A percentile compares a stretch with the other conserved stretches of the same genome.
phyloP scores from a whole-genome alignment of 2,329 filamentous ascomycete species.

The Aspergillus brasiliensis region DNA sequence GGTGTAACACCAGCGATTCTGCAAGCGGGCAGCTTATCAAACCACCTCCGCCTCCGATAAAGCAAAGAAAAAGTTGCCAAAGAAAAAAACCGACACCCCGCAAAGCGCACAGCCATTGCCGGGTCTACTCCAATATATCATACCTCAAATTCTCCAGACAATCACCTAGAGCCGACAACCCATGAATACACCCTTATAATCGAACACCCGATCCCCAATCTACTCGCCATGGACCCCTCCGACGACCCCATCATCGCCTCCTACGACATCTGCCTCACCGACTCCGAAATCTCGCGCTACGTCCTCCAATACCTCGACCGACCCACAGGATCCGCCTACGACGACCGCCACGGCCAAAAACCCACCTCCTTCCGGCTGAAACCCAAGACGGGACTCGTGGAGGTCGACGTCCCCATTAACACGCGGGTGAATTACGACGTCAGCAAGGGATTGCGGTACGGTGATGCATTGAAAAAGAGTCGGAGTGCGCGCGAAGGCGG shows the following conservation, averaged over 20 bases:
- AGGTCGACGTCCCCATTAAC: slow-evolving; percentile 86
- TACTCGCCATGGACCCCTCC: not conserved
- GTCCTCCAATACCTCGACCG: slow-evolving; percentile 84
- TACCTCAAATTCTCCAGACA: not conserved
- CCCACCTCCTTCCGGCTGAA: slow-evolving; percentile 82
- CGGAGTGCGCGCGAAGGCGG: slow-evolving; percentile 60
- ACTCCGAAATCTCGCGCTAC: slow-evolving; percentile 69
- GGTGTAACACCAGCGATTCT: not conserved
- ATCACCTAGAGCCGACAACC: not conserved
- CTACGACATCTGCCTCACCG: slow-evolving; percentile 87
- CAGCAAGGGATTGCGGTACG: slow-evolving; percentile 79
- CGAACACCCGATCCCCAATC: not conserved
- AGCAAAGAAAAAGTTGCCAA: slow-evolving; percentile 4
- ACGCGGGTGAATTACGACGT: slow-evolving; percentile 76
- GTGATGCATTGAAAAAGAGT: slow-evolving; percentile 68
- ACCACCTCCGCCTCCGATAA: slow-evolving; percentile 9
- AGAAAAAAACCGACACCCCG: not conserved
- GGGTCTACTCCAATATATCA: not conserved
- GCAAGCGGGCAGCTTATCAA: slow-evolving; percentile 5
- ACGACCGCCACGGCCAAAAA: slow-evolving; percentile 55
- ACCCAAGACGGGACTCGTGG: slow-evolving; percentile 76
- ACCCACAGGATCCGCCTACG: slow-evolving; percentile 64
- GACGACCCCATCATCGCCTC: slow-evolving; percentile 69
- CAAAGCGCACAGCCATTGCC: not conserved
- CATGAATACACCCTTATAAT: not conserved